Evolutionary conservation across 768 basidiomycete species (phyloP).

Genomic region (Kwoniella mangroviensis): DNA sequence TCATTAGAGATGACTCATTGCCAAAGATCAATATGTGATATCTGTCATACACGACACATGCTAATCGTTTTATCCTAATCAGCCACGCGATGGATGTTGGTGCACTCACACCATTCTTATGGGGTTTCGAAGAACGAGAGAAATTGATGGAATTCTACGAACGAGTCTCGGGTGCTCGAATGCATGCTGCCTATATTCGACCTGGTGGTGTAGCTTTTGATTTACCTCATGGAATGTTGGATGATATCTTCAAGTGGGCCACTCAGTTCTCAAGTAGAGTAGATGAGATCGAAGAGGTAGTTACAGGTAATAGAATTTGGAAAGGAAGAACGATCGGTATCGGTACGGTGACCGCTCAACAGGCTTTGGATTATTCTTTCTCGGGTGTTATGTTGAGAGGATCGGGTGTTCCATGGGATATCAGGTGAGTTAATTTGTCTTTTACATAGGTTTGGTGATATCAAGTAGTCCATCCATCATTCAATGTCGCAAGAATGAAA

Average conservation of each 20-base stretch:
- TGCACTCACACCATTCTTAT: slow-evolving; percentile 96
- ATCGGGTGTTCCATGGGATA: slow-evolving; percentile 91
- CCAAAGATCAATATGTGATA: too few species aligned
- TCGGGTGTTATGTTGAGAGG: slow-evolving; percentile 97
- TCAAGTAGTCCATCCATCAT: too few species aligned
- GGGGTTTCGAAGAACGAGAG: slow-evolving; percentile 99
- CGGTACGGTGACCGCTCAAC: slow-evolving; percentile 85
- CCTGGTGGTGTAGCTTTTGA: slow-evolving; percentile 98
- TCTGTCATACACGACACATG: neutral
- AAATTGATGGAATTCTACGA: slow-evolving; percentile 99
- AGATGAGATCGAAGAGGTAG: slow-evolving; percentile 97
- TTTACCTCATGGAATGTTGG: slow-evolving; percentile 94
- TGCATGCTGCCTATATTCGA: slow-evolving; percentile 96
- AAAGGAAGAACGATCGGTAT: slow-evolving; percentile 90
- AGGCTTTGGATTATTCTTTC: slow-evolving; percentile 91
- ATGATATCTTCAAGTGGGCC: slow-evolving; percentile 97
- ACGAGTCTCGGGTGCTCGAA: slow-evolving; percentile 94
- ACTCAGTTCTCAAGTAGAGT: slow-evolving; percentile 89
- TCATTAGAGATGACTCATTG: too few species aligned
- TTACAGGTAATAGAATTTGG: slow-evolving; percentile 98
- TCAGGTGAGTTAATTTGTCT: slow-evolving; percentile 68
- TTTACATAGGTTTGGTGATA: too few species aligned
- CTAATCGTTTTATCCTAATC: neutral
- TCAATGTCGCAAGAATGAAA: too few species aligned
- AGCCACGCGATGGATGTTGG: slow-evolving; percentile 70